Evolutionary conservation across 495 filamentous ascomycete genomes (phyloP), one percentile per base, ranked within the genome.

Genomic region (Penicillium paradoxum): DNA sequence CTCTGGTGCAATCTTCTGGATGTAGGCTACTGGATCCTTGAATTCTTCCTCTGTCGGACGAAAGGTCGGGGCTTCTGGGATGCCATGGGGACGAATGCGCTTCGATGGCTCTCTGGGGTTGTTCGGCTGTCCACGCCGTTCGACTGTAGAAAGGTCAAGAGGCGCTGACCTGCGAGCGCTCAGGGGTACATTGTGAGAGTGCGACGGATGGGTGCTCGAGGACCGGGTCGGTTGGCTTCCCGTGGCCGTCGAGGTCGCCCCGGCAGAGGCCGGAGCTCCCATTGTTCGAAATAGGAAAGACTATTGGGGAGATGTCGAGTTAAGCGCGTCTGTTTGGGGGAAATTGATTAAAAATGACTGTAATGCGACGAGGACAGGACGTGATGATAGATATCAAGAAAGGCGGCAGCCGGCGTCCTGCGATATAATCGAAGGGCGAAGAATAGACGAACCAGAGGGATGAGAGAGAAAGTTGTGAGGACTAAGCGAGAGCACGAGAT

Each of bases 41-140:
- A 90, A 99, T 67, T 99, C 91, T 57, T 97, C 90, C 65, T 88
- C 84, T 0, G 89, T 95, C 37, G 93, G 95, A 54, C 85, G 78
- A 66, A 88, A 99, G 2, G 90, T 92, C 6, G 92, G 95, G 36
- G 95, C 95, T 60, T 99, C 93, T 60, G 85, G 79, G 25, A 99
- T 75, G 32, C 84, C 89, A 69, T 92, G 90, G 18, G 87, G 88
- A 32, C 93, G 80, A 51, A 81, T 81, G 63, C 80, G 79, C 72
- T 91, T 92, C 22, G 78, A 74, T 2, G 83, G 78, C 66, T 97
- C 91, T 63, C 85, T 82, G 54, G 81, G 82, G 51, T 85, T 80
- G 27, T 81, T 85, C 24, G 87, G 79, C 50, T 89, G 88, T 30
- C 89, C 91, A 60, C 89, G 83, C 57, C 93, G 83, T 76, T 97